These are phyloP conservation scores for Debaryomyces fabryi DNA, from an alignment of 1,139 yeast species.

Conservation along the genomic window DNA sequence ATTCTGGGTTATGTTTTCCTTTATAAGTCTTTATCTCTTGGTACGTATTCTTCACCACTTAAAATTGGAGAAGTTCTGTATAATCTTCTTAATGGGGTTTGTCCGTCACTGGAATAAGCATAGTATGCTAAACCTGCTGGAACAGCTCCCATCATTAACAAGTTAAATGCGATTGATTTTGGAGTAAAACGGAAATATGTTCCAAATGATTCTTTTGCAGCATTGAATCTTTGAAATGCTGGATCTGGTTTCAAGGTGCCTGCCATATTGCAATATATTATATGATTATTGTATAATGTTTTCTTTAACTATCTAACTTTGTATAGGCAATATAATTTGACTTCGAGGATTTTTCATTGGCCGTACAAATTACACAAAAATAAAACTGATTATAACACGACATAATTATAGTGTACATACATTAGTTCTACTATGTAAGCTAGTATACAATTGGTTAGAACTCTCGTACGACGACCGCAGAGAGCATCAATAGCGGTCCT, in stretches of 20 bases:
- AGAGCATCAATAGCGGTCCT: neutral
- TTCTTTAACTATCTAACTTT: neutral
- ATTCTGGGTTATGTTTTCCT: constrained; percentile 4
- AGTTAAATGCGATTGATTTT: constrained; percentile 38
- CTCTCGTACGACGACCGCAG: neutral
- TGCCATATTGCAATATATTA: constrained; percentile 33
- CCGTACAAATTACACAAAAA: constrained; percentile 1
- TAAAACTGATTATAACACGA: neutral
- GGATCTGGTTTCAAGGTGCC: constrained; percentile 50
- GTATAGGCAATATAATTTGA: neutral
- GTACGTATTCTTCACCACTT: constrained; percentile 43
- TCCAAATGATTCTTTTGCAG: constrained; percentile 46
- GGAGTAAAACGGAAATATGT: constrained; percentile 50
- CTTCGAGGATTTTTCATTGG: constrained; percentile 10
- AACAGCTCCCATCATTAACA: constrained; percentile 40
- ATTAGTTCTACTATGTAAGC: constrained; percentile 1
- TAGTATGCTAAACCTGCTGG: constrained; percentile 41
- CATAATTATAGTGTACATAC: neutral
- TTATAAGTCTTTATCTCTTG: constrained; percentile 50
- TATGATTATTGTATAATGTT: neutral
- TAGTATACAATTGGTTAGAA: constrained; percentile 4
- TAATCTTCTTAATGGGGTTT: constrained; percentile 32
- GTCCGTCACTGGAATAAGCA: constrained; percentile 46
- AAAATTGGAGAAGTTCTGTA: constrained; percentile 43
- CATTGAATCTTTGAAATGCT: constrained; percentile 46